phyloP scores from a whole-genome alignment of 495 filamentous ascomycete genomes.

The Neurospora sp. region DNA sequence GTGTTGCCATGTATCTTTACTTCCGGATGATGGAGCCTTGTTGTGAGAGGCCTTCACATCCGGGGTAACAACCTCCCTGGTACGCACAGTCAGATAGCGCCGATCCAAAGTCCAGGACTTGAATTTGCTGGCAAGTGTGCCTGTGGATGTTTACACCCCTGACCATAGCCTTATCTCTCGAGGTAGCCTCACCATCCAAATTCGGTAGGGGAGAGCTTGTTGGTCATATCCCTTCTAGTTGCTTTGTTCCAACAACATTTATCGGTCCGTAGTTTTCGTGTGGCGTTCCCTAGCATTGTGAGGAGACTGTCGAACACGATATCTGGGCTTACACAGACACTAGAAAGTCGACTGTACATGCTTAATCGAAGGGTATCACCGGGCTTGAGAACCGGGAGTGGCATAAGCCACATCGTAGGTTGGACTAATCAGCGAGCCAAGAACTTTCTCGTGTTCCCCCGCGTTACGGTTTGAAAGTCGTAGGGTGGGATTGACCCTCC shows the following conservation, averaged over 20 bases:
- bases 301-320: neutral
- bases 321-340: neutral
- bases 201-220: neutral
- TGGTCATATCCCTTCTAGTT: neutral
- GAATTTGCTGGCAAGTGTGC: neutral
- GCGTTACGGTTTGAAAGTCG: neutral
- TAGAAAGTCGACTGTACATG: neutral
- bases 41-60: neutral
- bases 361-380: neutral
- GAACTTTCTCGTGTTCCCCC: neutral
- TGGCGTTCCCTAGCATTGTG: neutral
- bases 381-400: neutral
- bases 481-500: neutral
- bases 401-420: neutral
- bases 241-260: neutral
- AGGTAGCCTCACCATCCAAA: neutral
- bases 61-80: neutral
- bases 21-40: neutral
- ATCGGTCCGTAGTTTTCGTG: neutral
- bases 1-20: neutral
- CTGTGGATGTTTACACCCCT: neutral
- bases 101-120: neutral
- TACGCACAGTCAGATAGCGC: neutral
- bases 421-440: neutral
- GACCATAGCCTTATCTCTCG: neutral